Percentiles rank a stretch among this genome's conserved stretches.
These are phyloP conservation scores for Hypoxylon sp. DNA, from an alignment of 2,329 filamentous ascomycete species.

Conservation along the genomic window DNA sequence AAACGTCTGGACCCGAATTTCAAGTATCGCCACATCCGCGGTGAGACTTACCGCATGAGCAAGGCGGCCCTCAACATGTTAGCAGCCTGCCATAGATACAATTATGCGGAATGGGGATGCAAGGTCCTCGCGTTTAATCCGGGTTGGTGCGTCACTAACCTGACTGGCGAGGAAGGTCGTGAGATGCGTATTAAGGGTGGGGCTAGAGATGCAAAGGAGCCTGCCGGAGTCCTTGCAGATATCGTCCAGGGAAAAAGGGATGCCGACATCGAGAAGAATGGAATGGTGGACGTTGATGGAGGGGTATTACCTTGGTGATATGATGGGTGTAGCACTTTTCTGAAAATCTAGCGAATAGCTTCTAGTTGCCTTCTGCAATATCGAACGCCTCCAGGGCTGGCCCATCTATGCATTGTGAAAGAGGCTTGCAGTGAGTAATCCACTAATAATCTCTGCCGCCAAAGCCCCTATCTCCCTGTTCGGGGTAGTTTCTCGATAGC, in stretches of 20 bases:
- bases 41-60: constrained; percentile 55
- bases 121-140: constrained; percentile 56
- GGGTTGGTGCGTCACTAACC: constrained; percentile 55
- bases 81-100: constrained; percentile 50
- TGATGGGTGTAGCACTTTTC: constrained; percentile 52
- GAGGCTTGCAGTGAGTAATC: constrained; percentile 61
- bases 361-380: constrained; percentile 49
- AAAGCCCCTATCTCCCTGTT: constrained; percentile 66
- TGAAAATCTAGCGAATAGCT: constrained; percentile 54
- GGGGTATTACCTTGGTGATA: constrained; percentile 45
- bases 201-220: constrained; percentile 50
- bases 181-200: constrained; percentile 48
- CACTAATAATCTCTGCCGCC: constrained; percentile 55
- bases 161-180: constrained; percentile 51
- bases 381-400: constrained; percentile 63
- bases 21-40: constrained; percentile 33
- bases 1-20: constrained; percentile 47
- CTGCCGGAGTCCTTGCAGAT: constrained; percentile 49
- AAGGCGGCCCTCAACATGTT: constrained; percentile 59
- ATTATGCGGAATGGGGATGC: constrained; percentile 52
- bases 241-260: constrained; percentile 53
- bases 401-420: constrained; percentile 60
- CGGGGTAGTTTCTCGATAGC: constrained; percentile 76
- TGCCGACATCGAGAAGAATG: constrained; percentile 48
- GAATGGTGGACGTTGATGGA: constrained; percentile 46